A percentile compares a stretch with the other conserved stretches of the same genome.
Evolutionary conservation across 2,329 filamentous ascomycete genomes (phyloP).

Genomic region (Chaetomium sp.): DNA sequence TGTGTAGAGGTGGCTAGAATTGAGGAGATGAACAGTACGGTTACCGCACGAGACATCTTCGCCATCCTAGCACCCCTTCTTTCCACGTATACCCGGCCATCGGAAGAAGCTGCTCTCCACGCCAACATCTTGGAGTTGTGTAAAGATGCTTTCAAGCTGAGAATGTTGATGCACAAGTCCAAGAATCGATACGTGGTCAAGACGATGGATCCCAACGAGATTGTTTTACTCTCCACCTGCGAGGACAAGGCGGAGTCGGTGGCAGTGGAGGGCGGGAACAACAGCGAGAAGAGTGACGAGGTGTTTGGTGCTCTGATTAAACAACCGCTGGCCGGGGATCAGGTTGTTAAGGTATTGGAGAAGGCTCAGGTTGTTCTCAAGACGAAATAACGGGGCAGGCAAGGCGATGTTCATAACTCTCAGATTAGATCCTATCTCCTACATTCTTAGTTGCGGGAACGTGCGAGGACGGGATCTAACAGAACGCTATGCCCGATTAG

Average conservation of each 20-base stretch:
- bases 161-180: not conserved
- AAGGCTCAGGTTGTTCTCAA: not conserved
- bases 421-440: not conserved
- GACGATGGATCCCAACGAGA: not conserved
- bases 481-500: too few relatives aligned
- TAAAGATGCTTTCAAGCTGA: not conserved
- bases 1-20: not conserved
- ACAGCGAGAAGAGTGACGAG: not conserved
- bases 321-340: not conserved
- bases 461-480: too few relatives aligned
- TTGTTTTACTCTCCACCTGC: not conserved
- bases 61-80: not conserved
- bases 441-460: not conserved
- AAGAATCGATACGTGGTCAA: not conserved
- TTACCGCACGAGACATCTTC: not conserved
- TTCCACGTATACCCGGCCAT: not conserved
- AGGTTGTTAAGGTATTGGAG: not conserved
- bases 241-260: not conserved
- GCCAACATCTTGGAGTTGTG: not conserved
- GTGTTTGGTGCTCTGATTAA: not conserved
- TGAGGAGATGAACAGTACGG: not conserved
- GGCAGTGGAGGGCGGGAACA: not conserved
- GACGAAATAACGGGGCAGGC: not conserved
- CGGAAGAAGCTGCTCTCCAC: not conserved
- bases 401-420: not conserved